These are phyloP conservation scores for Platanthera guangdongensis DNA, from an alignment of 106 monocot genomes.

Conservation along the genomic window DNA sequence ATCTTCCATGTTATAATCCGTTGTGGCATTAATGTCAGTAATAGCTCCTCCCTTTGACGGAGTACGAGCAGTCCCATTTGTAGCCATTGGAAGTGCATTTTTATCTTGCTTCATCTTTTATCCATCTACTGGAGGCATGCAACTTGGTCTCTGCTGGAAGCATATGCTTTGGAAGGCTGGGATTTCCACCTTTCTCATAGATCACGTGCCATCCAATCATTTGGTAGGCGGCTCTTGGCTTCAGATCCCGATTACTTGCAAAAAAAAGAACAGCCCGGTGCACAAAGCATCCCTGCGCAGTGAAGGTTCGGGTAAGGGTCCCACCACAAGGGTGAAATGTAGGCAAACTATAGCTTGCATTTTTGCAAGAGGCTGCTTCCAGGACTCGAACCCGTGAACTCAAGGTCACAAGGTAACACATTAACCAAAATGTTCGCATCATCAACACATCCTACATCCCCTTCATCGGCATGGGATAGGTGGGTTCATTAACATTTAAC, in stretches of 20 bases:
- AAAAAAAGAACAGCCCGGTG: background rate
- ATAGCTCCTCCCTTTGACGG: slow-evolving; percentile 76
- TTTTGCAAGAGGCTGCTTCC: too few relatives aligned
- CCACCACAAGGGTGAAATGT: too few relatives aligned
- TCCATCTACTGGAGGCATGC: slow-evolving; percentile 59
- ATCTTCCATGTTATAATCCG: slow-evolving; percentile 89
- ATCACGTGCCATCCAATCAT: slow-evolving; percentile 54
- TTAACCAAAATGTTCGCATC: slow-evolving; percentile 45
- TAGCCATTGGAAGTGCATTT: slow-evolving; percentile 32
- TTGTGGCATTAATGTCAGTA: slow-evolving; percentile 60
- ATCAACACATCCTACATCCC: slow-evolving; percentile 35
- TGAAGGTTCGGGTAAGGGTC: too few relatives aligned
- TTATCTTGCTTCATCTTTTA: slow-evolving; percentile 92
- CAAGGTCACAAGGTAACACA: too few relatives aligned
- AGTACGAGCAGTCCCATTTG: slow-evolving; percentile 61
- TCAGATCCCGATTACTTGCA: slow-evolving; percentile 43
- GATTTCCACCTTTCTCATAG: slow-evolving; percentile 35
- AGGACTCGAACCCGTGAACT: too few relatives aligned
- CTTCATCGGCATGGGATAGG: slow-evolving; percentile 52
- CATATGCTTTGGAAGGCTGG: slow-evolving; percentile 50
- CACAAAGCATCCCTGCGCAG: too few relatives aligned
- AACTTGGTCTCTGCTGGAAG: slow-evolving; percentile 51
- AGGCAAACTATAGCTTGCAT: too few relatives aligned
- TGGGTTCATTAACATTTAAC: slow-evolving; percentile 45
- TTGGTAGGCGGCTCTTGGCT: slow-evolving; percentile 43